phyloP scores from a whole-genome alignment of 768 basidiomycete species.

The Gelatoporia subvermispora region DNA sequence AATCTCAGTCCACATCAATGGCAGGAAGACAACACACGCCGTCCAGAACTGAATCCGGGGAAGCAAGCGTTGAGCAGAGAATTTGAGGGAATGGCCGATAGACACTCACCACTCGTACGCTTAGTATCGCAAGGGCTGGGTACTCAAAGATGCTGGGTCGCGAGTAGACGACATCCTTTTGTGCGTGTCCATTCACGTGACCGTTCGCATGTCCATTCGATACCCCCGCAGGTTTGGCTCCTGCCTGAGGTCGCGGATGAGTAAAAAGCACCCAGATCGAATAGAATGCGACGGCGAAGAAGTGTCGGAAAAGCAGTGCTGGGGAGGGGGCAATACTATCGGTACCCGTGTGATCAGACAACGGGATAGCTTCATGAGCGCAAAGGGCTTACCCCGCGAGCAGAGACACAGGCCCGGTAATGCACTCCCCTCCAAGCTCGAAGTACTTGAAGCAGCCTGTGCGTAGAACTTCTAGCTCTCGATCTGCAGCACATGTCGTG shows the following conservation, averaged over 20 bases:
- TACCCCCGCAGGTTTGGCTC: too few species aligned
- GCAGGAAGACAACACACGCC: conserved; percentile 84
- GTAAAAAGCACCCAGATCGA: conserved; percentile 89
- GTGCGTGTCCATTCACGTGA: conserved; percentile 2
- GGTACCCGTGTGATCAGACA: not conserved
- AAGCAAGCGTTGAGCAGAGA: not conserved
- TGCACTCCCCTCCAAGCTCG: conserved; percentile 84
- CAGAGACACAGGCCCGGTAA: conserved; percentile 84
- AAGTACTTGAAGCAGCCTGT: conserved; percentile 98
- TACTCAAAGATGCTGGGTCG: conserved; percentile 56
- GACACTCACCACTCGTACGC: conserved; percentile 56
- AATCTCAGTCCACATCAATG: conserved; percentile 84
- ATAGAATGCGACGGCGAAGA: conserved; percentile 94
- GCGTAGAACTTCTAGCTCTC: conserved; percentile 56
- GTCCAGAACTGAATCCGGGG: conserved; percentile 72
- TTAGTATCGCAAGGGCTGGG: conserved; percentile 58
- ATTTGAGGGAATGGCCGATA: not conserved
- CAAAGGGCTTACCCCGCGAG: conserved; percentile 67
- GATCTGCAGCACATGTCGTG: too few species aligned
- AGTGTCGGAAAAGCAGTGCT: conserved; percentile 77
- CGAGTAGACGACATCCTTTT: conserved; percentile 33
- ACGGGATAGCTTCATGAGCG: not conserved
- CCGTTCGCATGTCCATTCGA: too few species aligned
- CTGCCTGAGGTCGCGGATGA: conserved; percentile 33
- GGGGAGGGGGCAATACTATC: conserved; percentile 78